Evolutionary conservation across 2,329 filamentous ascomycete genomes (phyloP), one percentile per base, ranked within the genome.

Genomic region (Epichloe gansuensis): DNA sequence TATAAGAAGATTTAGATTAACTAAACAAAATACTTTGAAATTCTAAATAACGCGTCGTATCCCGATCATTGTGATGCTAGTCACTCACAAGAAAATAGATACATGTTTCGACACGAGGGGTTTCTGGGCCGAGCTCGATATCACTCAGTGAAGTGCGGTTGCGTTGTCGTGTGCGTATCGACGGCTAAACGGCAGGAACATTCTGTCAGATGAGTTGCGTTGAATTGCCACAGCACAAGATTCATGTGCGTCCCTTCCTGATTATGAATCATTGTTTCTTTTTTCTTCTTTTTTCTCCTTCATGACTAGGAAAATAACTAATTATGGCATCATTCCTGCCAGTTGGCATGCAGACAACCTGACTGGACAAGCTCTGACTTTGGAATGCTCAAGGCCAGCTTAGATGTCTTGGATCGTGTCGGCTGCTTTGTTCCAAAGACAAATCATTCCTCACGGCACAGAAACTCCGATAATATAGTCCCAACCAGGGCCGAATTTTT

Each of bases 1-100:
- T 15, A 58, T 56, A 52, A 49, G 47, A 53, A 48, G 55, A 51
- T 49, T 48, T 45, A 36, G 49, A 51, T 41, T 1, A 48, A 41
- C 43, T 40, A 49, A 31, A 17, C 15, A 25, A 27, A n/a, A 5
- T 21, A n/a, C 15, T 12, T 17, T 23, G 5, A 34, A 45, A 27
- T 15, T 15, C 12, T 3, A 31, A 34, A 27, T 5, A 7, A n/a
- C 23, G 13, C 11, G 6, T 39, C 7, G 8, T 8, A 31, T 31
- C 1, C 9, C 8, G 3, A 11, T 31, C 31, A 31, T 31, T 31
- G 3, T 31, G 31, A 31, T 31, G 2, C 27, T 31, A 31, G 8
- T 4, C 27, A 31, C 27, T 31, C 27, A 11, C 27, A 31, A 39
- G 36, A 39, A 39, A n/a, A 39, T n/a, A 39, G 27, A 31, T 31